Evolutionary conservation across 2,329 filamentous ascomycete species (phyloP).

Genomic region (Periconia sp.): DNA sequence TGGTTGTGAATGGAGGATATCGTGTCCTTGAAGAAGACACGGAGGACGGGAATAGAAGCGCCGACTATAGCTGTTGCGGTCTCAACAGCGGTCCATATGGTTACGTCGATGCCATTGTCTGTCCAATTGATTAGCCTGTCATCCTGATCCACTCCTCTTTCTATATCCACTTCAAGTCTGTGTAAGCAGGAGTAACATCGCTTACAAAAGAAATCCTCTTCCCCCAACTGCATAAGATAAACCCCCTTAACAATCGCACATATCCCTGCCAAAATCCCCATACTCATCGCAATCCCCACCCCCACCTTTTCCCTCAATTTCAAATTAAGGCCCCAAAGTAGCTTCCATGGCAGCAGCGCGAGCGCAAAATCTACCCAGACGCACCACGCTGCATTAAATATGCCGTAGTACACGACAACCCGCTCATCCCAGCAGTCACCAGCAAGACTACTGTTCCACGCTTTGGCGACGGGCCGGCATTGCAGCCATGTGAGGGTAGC

Average conservation of each 20-base stretch:
- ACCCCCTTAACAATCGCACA: constrained; percentile 35
- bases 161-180: no score
- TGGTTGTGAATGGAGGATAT: constrained; percentile 14
- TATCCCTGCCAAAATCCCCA: constrained; percentile 32
- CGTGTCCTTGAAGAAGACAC: constrained; percentile 39
- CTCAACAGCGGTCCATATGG: constrained; percentile 37
- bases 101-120: constrained; percentile 37
- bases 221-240: constrained; percentile 29
- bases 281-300: constrained; percentile 37
- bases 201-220: constrained; percentile 30
- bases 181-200: no score
- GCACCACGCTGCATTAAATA: constrained; percentile 37
- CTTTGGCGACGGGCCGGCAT: constrained; percentile 24
- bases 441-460: constrained; percentile 19
- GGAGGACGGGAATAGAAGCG: constrained; percentile 36
- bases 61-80: constrained; percentile 36
- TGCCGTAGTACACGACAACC: constrained; percentile 27
- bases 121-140: background rate
- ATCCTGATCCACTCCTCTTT: no score
- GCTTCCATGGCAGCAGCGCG: constrained; percentile 33
- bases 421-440: constrained; percentile 28
- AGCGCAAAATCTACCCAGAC: constrained; percentile 29
- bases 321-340: constrained; percentile 32
- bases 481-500: constrained; percentile 26
- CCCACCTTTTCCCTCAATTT: constrained; percentile 31